Evolutionary conservation across 148 eudicot genomes (phyloP).

Genomic region (Chenopodium album): DNA sequence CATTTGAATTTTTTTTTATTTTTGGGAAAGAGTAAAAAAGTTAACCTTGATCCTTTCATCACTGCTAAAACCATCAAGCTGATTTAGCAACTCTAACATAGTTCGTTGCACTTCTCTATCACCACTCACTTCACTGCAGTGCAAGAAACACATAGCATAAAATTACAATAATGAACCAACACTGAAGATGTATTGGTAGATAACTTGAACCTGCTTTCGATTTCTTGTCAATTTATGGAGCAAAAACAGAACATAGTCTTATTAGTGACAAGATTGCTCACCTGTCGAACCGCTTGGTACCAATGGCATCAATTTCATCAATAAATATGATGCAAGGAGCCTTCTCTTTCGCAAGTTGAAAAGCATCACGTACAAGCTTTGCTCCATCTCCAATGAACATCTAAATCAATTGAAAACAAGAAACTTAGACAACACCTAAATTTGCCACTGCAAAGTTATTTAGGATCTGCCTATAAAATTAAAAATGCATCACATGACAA

Average conservation of each 20-base stretch:
- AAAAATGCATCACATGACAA: background rate
- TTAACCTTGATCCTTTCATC: conserved; percentile 92
- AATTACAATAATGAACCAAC: background rate
- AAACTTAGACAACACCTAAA: conserved; percentile 5
- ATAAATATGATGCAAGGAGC: conserved; percentile 95
- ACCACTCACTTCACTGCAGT: conserved; percentile 95
- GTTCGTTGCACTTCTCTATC: conserved; percentile 97
- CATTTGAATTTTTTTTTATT: too few relatives aligned
- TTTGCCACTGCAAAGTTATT: background rate
- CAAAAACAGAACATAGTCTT: background rate
- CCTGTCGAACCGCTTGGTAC: conserved; percentile 98
- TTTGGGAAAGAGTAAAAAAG: too few relatives aligned
- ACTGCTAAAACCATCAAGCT: conserved; percentile 97
- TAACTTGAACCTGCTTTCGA: background rate
- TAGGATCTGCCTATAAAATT: background rate
- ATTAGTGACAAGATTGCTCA: conserved; percentile 14
- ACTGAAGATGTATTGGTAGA: background rate
- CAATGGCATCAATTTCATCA: conserved; percentile 99
- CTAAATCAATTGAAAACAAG: conserved; percentile 33
- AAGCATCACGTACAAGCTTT: conserved; percentile 97
- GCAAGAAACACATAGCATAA: conserved; percentile 8
- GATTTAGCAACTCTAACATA: conserved; percentile 91
- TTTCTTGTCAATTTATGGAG: background rate
- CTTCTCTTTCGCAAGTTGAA: conserved; percentile 95
- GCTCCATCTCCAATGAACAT: conserved; percentile 99